Conservation (phyloP, 306 rosid genomes). For the Vigna unguiculata region DNA sequence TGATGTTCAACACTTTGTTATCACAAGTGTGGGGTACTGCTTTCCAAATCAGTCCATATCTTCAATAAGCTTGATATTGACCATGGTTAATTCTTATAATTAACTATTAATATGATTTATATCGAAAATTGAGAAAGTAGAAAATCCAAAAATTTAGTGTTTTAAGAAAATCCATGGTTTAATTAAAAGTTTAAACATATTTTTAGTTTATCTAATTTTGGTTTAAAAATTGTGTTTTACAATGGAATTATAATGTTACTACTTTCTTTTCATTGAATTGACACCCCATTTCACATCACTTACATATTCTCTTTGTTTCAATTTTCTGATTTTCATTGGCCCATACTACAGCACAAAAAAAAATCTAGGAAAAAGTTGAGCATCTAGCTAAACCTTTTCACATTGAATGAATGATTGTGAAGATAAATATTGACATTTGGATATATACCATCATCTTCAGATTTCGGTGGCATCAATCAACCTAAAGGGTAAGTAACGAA, state of each 20-base stretch:
- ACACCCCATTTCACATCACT: slow-evolving; percentile 4
- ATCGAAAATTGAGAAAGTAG: too few relatives aligned
- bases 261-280: neutral
- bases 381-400: neutral
- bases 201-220: neutral
- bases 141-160: too few relatives aligned
- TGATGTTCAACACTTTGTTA: too few relatives aligned
- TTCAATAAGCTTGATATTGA: too few relatives aligned
- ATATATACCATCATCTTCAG: neutral
- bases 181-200: too few relatives aligned
- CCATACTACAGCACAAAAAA: neutral
- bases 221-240: neutral
- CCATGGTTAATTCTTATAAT: too few relatives aligned
- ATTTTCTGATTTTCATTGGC: neutral
- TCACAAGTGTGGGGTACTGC: neutral
- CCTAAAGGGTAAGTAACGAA: neutral
- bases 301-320: neutral
- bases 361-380: neutral
- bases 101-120: too few relatives aligned
- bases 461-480: neutral
- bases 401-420: slow-evolving; percentile 32
- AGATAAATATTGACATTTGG: neutral
- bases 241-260: neutral
- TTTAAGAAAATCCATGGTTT: too few relatives aligned
- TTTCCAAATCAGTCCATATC: neutral